phyloP scores from a whole-genome alignment of 2,329 filamentous ascomycete species.

The Hyphodiscus sp. region DNA sequence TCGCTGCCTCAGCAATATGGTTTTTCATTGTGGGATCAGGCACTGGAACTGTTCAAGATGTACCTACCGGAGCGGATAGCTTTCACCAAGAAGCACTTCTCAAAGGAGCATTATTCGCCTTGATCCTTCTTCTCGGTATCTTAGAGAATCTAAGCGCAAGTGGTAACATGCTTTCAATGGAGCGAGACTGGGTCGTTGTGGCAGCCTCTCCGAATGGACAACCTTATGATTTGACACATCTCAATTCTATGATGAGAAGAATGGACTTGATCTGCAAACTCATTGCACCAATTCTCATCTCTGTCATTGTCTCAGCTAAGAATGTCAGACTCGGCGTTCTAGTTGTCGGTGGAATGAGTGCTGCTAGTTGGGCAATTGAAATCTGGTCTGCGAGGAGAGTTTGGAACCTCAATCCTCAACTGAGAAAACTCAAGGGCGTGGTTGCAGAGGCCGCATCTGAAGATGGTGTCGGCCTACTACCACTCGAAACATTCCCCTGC shows the following conservation, averaged over 20 bases:
- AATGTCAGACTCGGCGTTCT: conserved; percentile 38
- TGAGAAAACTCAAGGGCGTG: conserved; percentile 26
- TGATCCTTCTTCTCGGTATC: conserved; percentile 34
- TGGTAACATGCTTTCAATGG: conserved; percentile 40
- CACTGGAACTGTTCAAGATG: neutral
- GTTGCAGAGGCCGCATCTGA: neutral
- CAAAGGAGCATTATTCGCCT: conserved; percentile 30
- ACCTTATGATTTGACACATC: conserved; percentile 34
- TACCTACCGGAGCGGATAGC: neutral
- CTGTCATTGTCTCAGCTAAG: conserved; percentile 38
- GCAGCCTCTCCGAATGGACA: conserved; percentile 30
- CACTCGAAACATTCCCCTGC: neutral
- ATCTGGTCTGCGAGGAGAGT: conserved; percentile 34
- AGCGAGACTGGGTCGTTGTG: conserved; percentile 39
- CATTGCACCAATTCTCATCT: conserved; percentile 44
- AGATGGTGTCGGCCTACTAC: too few relatives aligned
- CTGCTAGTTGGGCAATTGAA: conserved; percentile 35
- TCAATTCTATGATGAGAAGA: conserved; percentile 49
- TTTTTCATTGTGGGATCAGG: conserved; percentile 29
- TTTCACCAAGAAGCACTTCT: conserved; percentile 5
- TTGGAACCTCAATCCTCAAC: conserved; percentile 31
- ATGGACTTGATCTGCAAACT: conserved; percentile 54
- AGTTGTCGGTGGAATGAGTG: conserved; percentile 39
- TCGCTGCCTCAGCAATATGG: conserved; percentile 36
- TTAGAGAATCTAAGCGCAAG: conserved; percentile 36